A percentile compares a stretch with the other conserved stretches of the same genome.
Conservation (phyloP, 139 green algal species). For the Tetratostichococcus sp. region DNA sequence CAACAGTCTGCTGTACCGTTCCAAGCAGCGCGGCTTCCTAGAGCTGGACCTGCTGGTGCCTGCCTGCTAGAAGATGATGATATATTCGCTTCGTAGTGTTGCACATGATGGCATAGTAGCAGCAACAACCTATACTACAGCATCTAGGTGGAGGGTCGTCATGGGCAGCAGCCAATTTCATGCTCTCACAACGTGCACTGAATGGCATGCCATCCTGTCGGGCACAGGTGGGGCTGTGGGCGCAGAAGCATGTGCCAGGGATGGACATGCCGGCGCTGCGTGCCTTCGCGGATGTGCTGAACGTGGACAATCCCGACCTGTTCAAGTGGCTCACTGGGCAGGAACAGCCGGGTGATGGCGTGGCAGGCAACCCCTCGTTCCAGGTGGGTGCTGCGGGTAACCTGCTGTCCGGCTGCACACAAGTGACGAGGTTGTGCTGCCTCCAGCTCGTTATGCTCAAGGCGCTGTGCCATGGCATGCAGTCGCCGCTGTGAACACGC, state of each 20-base stretch:
- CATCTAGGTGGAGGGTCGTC: too few species aligned
- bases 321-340: slow-evolving; percentile 82
- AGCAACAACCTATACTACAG: too few species aligned
- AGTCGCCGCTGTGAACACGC: too few species aligned
- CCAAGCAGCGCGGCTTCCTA: slow-evolving; percentile 76
- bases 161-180: too few species aligned
- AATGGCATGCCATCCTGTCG: too few species aligned
- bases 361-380: slow-evolving; percentile 55
- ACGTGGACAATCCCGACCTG: slow-evolving; percentile 81
- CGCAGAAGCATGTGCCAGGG: slow-evolving; percentile 54
- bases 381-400: slow-evolving; percentile 9
- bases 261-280: slow-evolving; percentile 40
- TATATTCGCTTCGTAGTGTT: too few species aligned
- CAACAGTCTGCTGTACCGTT: slow-evolving; percentile 72
- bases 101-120: too few species aligned
- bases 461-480: too few species aligned
- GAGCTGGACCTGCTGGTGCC: slow-evolving; percentile 81
- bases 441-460: too few species aligned
- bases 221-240: slow-evolving; percentile 59
- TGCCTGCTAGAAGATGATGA: too few species aligned
- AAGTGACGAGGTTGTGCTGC: too few species aligned
- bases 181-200: too few species aligned
- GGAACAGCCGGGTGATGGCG: slow-evolving; percentile 27
- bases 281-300: slow-evolving; percentile 49
- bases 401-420: background rate